A percentile compares a stretch with the other conserved stretches of the same genome.
Evolutionary conservation across 1,139 yeast species (phyloP).

Genomic region (Suhomyces taliae): DNA sequence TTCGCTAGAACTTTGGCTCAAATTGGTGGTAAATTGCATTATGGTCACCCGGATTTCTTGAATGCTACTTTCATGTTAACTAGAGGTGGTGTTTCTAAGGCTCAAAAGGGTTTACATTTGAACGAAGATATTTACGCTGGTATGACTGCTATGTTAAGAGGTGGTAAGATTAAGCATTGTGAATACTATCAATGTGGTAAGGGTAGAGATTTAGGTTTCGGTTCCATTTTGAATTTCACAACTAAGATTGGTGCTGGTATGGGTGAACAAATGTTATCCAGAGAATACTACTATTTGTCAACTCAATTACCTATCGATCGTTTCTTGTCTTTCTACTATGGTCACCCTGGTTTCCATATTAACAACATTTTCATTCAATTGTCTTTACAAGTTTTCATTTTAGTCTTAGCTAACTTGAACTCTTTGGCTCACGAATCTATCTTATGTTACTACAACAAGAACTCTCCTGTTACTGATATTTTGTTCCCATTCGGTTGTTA

Average conservation of each 20-base stretch:
- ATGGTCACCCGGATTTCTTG: constrained; percentile 99
- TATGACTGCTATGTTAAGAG: constrained; percentile 96
- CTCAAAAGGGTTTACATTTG: constrained; percentile 96
- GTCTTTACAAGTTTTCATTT: constrained; percentile 89
- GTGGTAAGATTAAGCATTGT: constrained; percentile 99
- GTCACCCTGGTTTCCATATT: constrained; percentile 99
- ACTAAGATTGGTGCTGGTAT: constrained; percentile 99
- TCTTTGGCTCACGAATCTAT: constrained; percentile 89
- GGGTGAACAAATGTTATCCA: constrained; percentile 99
- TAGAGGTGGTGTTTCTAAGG: constrained; percentile 99
- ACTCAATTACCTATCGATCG: constrained; percentile 97
- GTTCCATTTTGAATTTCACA: constrained; percentile 96
- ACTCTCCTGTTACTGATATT: constrained; percentile 83
- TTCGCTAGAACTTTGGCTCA: constrained; percentile 97
- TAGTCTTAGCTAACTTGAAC: constrained; percentile 89
- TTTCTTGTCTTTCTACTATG: constrained; percentile 95
- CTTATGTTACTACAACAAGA: constrained; percentile 77
- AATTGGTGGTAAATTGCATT: constrained; percentile 98
- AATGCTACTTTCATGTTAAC: constrained; percentile 94
- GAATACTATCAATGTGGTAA: constrained; percentile 99
- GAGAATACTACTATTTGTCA: constrained; percentile 96
- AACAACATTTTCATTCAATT: constrained; percentile 94
- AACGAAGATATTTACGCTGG: constrained; percentile 99
- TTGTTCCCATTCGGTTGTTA: constrained; percentile 91
- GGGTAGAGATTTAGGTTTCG: constrained; percentile 99